Conservation (phyloP, 345 rosid species). For the Firmiana major region DNA sequence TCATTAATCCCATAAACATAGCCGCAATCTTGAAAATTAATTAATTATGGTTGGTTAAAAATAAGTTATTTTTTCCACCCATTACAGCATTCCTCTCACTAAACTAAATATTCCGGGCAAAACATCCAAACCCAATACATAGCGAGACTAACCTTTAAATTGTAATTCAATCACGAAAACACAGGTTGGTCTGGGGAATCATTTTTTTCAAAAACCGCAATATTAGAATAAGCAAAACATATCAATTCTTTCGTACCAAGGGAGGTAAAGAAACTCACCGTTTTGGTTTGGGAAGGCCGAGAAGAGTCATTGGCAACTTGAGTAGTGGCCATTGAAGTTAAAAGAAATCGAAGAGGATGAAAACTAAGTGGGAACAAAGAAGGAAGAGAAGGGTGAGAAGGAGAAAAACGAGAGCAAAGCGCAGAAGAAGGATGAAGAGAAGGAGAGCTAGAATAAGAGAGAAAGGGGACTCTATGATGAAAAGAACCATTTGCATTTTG, state of each 20-base stretch:
- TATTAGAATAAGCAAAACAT: not conserved
- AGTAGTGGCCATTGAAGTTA: constrained; percentile 41
- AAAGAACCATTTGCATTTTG: constrained; percentile 14
- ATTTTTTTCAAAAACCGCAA: not conserved
- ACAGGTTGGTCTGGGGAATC: not conserved
- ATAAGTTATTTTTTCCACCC: not conserved
- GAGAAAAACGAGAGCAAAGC: constrained; percentile 33
- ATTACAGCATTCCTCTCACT: not conserved
- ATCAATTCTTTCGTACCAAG: not conserved
- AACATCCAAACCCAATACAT: not conserved
- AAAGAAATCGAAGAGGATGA: constrained; percentile 33
- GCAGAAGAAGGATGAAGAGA: constrained; percentile 39
- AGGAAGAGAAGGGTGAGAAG: constrained; percentile 37
- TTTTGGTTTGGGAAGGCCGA: constrained; percentile 41
- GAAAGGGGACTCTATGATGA: constrained; percentile 46
- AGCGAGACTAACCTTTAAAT: not conserved
- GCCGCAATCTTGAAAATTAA: not conserved
- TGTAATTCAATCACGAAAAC: not conserved
- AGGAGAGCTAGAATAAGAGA: constrained; percentile 31
- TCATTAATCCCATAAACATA: not conserved
- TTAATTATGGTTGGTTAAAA: not conserved
- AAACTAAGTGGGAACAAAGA: constrained; percentile 42
- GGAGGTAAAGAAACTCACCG: constrained; percentile 29
- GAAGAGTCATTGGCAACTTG: constrained; percentile 30
- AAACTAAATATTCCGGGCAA: not conserved